phyloP scores from a whole-genome alignment of 495 filamentous ascomycete species.

The Penicillium subrubescens region DNA sequence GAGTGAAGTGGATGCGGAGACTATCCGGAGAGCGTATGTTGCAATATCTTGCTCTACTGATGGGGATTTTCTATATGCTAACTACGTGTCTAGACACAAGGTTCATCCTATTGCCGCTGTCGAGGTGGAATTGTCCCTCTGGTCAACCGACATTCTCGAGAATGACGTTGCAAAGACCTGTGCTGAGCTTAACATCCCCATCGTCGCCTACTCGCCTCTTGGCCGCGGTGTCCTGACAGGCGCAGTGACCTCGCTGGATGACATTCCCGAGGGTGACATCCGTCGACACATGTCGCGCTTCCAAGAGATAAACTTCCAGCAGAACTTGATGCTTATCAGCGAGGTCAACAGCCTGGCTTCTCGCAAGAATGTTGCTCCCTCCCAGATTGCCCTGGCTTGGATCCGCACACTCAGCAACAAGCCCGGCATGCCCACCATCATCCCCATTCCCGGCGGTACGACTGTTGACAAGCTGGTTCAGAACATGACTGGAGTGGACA shows the following conservation, averaged over 20 bases:
- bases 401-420: slow-evolving; percentile 54
- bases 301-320: slow-evolving; percentile 65
- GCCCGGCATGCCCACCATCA: slow-evolving; percentile 67
- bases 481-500: slow-evolving; percentile 42
- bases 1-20: slow-evolving; percentile 71
- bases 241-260: slow-evolving; percentile 58
- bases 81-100: slow-evolving; percentile 46
- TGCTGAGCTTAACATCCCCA: slow-evolving; percentile 67
- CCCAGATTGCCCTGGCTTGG: slow-evolving; percentile 82
- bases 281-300: slow-evolving; percentile 63
- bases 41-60: background rate
- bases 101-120: slow-evolving; percentile 71
- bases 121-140: slow-evolving; percentile 81
- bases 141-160: slow-evolving; percentile 62
- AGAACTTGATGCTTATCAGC: slow-evolving; percentile 71
- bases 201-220: slow-evolving; percentile 68
- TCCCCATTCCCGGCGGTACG: slow-evolving; percentile 79
- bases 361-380: slow-evolving; percentile 69
- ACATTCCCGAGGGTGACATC: slow-evolving; percentile 63
- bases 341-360: slow-evolving; percentile 67
- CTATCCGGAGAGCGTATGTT: slow-evolving; percentile 68
- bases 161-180: slow-evolving; percentile 77
- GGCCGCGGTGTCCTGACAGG: slow-evolving; percentile 60
- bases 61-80: slow-evolving; percentile 15
- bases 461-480: slow-evolving; percentile 49